Evolutionary conservation across 768 basidiomycete species (phyloP), one percentile per base, ranked within the genome.

Genomic region (Galerina sulciceps): DNA sequence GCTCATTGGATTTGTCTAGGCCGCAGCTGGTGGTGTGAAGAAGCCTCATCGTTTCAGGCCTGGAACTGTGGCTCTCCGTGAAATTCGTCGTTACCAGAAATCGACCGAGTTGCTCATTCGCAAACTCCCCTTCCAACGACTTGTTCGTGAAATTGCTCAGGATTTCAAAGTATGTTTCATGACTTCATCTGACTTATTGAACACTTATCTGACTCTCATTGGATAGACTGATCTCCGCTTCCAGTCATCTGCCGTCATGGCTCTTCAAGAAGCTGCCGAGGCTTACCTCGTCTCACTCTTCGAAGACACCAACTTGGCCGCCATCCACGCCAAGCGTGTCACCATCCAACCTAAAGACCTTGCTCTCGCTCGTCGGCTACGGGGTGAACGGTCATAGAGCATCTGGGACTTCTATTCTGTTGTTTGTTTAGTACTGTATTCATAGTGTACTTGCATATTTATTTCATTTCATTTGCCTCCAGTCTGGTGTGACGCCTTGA

Each of bases 241-340:
- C 89, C 91, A 94, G 82, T 93, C 92, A 3, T 93, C 91, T 10
- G 91, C 91, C 57, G 89, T 93, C 64, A 89, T 90, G 83, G 91
- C 92, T 37, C 80, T 93, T 44, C 92, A 93, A 73, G 91, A 93
- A 78, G 92, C 91, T 13, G 86, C 90, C 18, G 93, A 94, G 78
- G 88, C 87, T 3, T 89, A 89, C 72, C 86, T 91, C 41, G 88
- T 90, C 58, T 89, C 87, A 14, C 74, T 91, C 63, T 91, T 91
- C 65, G 89, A 91, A 71, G 90, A 91, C 67, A 90, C 89, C 63
- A 91, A 91, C 75, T 81, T 92, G 70, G 90, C 91, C 59, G 91
- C 90, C 54, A 92, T 92, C 69, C 91, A 93, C 72, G 90, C 90
- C 15, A 93, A 92, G 81, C 87, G 90, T 76, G 87, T 90, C 35